phyloP scores from a whole-genome alignment of 208 protist genomes.

The Porcisia hertigi region DNA sequence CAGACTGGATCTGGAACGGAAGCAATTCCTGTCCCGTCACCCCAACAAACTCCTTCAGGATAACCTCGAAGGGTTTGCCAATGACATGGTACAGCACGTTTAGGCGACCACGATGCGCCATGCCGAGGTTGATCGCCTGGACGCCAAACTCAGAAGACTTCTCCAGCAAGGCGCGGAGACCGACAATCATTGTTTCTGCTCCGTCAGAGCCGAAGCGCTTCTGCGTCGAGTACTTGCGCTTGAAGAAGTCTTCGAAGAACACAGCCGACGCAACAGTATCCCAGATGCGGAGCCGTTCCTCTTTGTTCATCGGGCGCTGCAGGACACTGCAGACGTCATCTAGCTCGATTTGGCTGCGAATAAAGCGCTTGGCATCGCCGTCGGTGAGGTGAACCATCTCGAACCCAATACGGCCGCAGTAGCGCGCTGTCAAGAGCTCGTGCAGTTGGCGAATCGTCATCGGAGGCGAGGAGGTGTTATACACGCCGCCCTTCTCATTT shows the following conservation, averaged over 20 bases:
- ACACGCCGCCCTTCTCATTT: slow-evolving; percentile 70
- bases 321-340: slow-evolving; percentile 43
- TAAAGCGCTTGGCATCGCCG: slow-evolving; percentile 85
- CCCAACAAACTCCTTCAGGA: slow-evolving; percentile 92
- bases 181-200: slow-evolving; percentile 95
- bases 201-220: slow-evolving; percentile 98
- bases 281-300: slow-evolving; percentile 90
- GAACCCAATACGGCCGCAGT: slow-evolving; percentile 91
- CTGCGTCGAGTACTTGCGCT: slow-evolving; percentile 93
- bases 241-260: slow-evolving; percentile 96
- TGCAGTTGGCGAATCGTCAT: slow-evolving; percentile 87
- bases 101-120: slow-evolving; percentile 98
- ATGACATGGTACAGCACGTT: slow-evolving; percentile 97
- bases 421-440: slow-evolving; percentile 75
- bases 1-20: slow-evolving; percentile 95
- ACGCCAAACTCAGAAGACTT: slow-evolving; percentile 84
- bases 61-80: slow-evolving; percentile 94
- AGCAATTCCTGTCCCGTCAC: slow-evolving; percentile 65
- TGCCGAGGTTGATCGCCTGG: slow-evolving; percentile 95
- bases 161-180: slow-evolving; percentile 94
- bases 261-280: slow-evolving; percentile 92
- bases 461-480: slow-evolving; percentile 55
- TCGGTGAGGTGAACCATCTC: slow-evolving; percentile 96
- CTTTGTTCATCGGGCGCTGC: slow-evolving; percentile 52
- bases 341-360: slow-evolving; percentile 92